Evolutionary conservation across 2,329 filamentous ascomycete species (phyloP).

Genomic region (Xylaria sp.): DNA sequence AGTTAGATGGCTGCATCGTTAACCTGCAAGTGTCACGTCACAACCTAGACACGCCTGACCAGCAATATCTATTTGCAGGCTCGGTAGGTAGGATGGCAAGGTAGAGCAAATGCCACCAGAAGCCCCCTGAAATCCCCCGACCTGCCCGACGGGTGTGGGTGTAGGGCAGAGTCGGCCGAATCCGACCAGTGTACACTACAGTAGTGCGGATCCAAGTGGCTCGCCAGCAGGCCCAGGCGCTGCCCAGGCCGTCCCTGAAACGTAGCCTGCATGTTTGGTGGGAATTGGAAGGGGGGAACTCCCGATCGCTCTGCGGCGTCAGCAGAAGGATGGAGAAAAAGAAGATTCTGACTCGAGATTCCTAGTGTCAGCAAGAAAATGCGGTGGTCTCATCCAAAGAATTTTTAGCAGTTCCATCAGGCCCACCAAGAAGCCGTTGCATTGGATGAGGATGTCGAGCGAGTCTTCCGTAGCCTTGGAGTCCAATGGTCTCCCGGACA

Average conservation of each 20-base stretch:
- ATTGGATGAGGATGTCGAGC: too few relatives aligned
- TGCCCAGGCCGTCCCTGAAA: conserved; percentile 16
- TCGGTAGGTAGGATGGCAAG: not conserved
- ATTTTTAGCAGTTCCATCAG: not conserved
- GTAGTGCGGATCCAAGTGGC: conserved; percentile 9
- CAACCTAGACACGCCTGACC: too few relatives aligned
- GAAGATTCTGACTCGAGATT: conserved; percentile 4
- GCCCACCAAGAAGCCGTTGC: too few relatives aligned
- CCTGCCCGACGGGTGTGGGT: not conserved
- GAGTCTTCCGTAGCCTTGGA: too few relatives aligned
- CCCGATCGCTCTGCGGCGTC: not conserved
- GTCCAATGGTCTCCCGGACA: too few relatives aligned
- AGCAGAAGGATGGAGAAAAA: not conserved
- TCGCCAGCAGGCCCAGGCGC: conserved; percentile 6
- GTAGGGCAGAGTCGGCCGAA: too few relatives aligned
- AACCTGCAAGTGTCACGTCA: not conserved
- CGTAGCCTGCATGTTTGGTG: conserved; percentile 7
- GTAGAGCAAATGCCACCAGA: not conserved
- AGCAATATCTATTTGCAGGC: not conserved
- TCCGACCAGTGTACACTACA: too few relatives aligned
- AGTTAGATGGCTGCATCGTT: not conserved
- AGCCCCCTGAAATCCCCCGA: not conserved
- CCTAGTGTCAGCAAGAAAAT: not conserved
- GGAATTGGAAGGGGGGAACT: not conserved
- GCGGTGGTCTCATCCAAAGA: not conserved